These are phyloP conservation scores for Artemisia princeps DNA, from an alignment of 140 eudicot genomes.

Conservation along the genomic window DNA sequence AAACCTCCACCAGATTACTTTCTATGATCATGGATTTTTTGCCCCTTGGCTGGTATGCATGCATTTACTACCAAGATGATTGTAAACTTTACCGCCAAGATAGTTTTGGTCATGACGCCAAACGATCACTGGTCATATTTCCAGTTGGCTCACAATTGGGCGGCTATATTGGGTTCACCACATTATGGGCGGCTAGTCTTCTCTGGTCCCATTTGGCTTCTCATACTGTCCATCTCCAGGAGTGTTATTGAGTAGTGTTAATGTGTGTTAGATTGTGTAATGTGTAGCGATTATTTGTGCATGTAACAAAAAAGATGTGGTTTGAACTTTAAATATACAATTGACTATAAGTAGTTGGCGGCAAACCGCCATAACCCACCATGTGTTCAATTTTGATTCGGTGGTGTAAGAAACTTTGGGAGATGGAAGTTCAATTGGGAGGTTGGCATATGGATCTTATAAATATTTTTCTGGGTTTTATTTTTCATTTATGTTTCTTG, in stretches of 20 bases:
- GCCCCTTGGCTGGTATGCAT: constrained; percentile 3
- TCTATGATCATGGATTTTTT: constrained; percentile 31
- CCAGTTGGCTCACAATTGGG: constrained; percentile 3
- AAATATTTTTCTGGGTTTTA: background rate
- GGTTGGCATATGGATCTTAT: constrained; percentile 17
- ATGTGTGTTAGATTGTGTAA: constrained; percentile 24
- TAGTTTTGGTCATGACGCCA: constrained; percentile 18
- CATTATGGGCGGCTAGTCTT: constrained; percentile 4
- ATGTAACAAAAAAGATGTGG: constrained; percentile 21
- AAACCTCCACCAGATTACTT: constrained; percentile 80
- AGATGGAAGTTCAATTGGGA: constrained; percentile 11
- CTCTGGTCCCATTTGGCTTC: constrained; percentile 1
- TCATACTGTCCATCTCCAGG: constrained; percentile 15
- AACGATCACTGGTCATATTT: constrained; percentile 7
- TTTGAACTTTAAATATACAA: background rate
- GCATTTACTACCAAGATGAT: constrained; percentile 17
- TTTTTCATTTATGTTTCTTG: background rate
- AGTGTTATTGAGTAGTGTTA: constrained; percentile 20
- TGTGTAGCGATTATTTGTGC: constrained; percentile 22
- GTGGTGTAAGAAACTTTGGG: constrained; percentile 13
- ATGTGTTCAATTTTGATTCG: background rate
- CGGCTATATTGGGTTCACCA: constrained; percentile 2
- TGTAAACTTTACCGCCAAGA: constrained; percentile 15
- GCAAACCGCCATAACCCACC: constrained; percentile 15
- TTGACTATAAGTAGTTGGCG: constrained; percentile 8